Conservation (phyloP, 225 moss, liverwort and hornwort species). For the Anthoceros angustus region DNA sequence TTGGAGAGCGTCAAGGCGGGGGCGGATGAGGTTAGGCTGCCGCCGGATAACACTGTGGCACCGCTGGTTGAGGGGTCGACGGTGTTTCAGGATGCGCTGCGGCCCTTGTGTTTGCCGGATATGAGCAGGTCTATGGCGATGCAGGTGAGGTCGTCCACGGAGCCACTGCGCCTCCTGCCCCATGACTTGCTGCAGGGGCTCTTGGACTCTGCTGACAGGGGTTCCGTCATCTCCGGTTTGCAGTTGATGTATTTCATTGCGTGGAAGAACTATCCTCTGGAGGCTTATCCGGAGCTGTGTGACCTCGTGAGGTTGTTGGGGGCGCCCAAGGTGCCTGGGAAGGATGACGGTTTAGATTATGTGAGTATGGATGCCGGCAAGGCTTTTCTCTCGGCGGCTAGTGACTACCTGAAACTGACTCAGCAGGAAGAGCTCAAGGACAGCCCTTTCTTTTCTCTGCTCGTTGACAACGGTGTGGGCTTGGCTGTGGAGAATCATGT, state of each 20-base stretch:
- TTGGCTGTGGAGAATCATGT: constrained; percentile 15
- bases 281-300: constrained; percentile 15
- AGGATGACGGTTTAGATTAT: constrained; percentile 10
- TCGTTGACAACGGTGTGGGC: constrained; percentile 14
- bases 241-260: constrained; percentile 18
- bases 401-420: constrained; percentile 10
- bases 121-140: constrained; percentile 1
- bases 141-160: constrained; percentile 2
- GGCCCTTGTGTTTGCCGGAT: not conserved
- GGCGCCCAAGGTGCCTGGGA: constrained; percentile 7
- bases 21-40: not conserved
- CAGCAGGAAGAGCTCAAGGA: constrained; percentile 13
- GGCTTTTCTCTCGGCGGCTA: constrained; percentile 15
- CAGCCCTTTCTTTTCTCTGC: constrained; percentile 16
- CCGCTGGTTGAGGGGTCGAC: not conserved
- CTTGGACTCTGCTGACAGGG: constrained; percentile 8
- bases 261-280: constrained; percentile 11
- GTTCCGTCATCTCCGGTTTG: constrained; percentile 9
- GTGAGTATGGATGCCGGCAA: constrained; percentile 12
- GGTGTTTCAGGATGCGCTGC: not conserved
- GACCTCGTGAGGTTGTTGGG: constrained; percentile 13
- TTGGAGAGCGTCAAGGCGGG: not conserved
- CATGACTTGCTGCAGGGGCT: not conserved
- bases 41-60: not conserved
- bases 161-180: constrained; percentile 1